Conservation (phyloP, 2,329 filamentous ascomycete genomes). For the Ophiostoma tasmaniense region DNA sequence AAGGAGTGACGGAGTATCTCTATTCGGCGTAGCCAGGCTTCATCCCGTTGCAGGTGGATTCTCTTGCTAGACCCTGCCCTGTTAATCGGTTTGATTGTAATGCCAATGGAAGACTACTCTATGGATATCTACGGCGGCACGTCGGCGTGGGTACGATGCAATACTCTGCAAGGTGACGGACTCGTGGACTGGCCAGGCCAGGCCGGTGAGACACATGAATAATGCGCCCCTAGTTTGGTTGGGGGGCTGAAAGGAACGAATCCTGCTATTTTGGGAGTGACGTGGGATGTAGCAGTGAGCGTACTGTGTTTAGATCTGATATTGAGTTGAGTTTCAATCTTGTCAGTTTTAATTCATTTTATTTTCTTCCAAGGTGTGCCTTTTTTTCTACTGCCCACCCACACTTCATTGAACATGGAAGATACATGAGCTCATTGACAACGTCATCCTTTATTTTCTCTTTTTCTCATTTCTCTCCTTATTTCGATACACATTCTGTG, state of each 20-base stretch:
- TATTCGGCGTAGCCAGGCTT: background rate
- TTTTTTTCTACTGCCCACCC: background rate
- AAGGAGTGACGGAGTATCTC: background rate
- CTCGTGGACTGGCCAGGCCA: background rate
- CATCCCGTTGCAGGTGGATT: background rate
- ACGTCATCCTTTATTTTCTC: background rate
- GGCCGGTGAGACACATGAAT: conserved; percentile 3
- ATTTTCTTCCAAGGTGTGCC: background rate
- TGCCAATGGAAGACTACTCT: background rate
- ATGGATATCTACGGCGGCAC: conserved; percentile 3
- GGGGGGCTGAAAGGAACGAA: background rate
- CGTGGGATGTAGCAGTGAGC: background rate
- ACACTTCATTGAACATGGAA: background rate
- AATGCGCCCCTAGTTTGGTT: background rate
- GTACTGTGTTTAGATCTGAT: background rate
- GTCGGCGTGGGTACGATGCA: background rate
- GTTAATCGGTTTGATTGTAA: background rate
- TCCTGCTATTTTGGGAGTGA: background rate
- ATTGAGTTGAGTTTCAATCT: background rate
- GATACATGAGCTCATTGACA: background rate
- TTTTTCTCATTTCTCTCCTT: background rate
- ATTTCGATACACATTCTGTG: too few relatives aligned
- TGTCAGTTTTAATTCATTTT: background rate
- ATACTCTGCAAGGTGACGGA: background rate
- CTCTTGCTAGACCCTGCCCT: background rate